A percentile compares a stretch with the other conserved stretches of the same genome.
Conservation (phyloP, 2,329 filamentous ascomycete genomes). For the Hypomyces perniciosus region DNA sequence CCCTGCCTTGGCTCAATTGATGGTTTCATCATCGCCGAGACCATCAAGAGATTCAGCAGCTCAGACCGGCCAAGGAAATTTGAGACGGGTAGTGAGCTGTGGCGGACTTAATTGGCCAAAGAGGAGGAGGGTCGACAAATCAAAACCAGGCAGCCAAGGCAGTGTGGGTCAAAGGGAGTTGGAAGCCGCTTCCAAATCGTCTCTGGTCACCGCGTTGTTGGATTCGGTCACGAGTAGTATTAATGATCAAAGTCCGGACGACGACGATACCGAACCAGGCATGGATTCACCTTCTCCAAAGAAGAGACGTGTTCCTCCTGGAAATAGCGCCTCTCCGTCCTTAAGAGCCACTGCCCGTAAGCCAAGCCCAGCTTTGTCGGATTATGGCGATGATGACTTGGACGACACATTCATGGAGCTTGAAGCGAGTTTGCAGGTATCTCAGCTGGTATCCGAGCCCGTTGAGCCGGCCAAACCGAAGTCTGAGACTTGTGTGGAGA, state of each 20-base stretch:
- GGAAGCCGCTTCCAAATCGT: slow-evolving; percentile 49
- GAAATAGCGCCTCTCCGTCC: slow-evolving; percentile 19
- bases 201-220: slow-evolving; percentile 56
- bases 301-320: slow-evolving; percentile 28
- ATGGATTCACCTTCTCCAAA: slow-evolving; percentile 40
- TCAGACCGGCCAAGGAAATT: slow-evolving; percentile 36
- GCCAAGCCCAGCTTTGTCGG: slow-evolving; percentile 28
- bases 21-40: slow-evolving; percentile 66
- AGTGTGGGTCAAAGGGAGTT: slow-evolving; percentile 32
- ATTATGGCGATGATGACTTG: slow-evolving; percentile 52
- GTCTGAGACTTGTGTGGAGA: not conserved
- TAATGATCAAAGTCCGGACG: slow-evolving; percentile 34
- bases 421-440: slow-evolving; percentile 36
- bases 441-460: slow-evolving; percentile 28
- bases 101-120: slow-evolving; percentile 64
- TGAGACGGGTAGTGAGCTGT: slow-evolving; percentile 63
- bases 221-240: slow-evolving; percentile 57
- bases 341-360: not conserved
- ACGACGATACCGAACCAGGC: slow-evolving; percentile 22
- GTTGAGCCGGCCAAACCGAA: not conserved
- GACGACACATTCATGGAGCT: slow-evolving; percentile 53
- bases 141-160: slow-evolving; percentile 31
- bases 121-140: slow-evolving; percentile 52
- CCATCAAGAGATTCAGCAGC: slow-evolving; percentile 39
- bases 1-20: slow-evolving; percentile 56